Evolutionary conservation across 768 basidiomycete genomes (phyloP), one percentile per base, ranked within the genome.

Genomic region (Hemileccinum rubropunctum): DNA sequence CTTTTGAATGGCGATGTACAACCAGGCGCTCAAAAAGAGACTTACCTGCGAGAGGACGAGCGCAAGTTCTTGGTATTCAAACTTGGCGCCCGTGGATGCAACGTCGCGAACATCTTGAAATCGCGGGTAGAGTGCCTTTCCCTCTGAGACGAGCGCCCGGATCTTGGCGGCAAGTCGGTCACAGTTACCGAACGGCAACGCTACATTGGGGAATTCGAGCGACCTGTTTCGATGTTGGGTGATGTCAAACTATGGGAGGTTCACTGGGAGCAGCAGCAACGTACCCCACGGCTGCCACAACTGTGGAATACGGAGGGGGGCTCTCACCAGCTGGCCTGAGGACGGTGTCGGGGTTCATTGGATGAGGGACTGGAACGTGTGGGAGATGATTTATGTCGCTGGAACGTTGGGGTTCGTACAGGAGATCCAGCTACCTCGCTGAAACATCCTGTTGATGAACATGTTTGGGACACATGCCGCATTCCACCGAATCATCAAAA

Each of bases 241-340:
- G 6, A 27, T 17, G 26, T 18, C 27, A 34, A 35, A 20, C 14
- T 21, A 11, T 27, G 17, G 2, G 27, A 27, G 14, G 14, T 37
- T 12, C 2, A 8, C 18, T 2, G 7, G 7, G 0, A 21, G 3
- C 17, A 8, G 12, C 6, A 1, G 15, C 6, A 20, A 57, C 55
- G 13, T 21, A 60, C 59, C 28, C 23, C 9, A 21, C 15, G 37
- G 21, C 3, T 7, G 36, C 20, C 33, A 28, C 36, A 15, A 47
- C 53, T 33, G 48, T 32, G 35, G 56, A 60, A 27, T 60, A 60
- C 17, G 59, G 56, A 33, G 59, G 59, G 40, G 59, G 59, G 41
- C 36, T 52, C 15, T 55, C 53, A 4, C 21, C 52, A 26, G 38
- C 20, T 21, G 15, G 32, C 55, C 51, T 54, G 44, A 35, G 21